phyloP scores from a whole-genome alignment of 495 filamentous ascomycete species.

The Trichoderma reesei region DNA sequence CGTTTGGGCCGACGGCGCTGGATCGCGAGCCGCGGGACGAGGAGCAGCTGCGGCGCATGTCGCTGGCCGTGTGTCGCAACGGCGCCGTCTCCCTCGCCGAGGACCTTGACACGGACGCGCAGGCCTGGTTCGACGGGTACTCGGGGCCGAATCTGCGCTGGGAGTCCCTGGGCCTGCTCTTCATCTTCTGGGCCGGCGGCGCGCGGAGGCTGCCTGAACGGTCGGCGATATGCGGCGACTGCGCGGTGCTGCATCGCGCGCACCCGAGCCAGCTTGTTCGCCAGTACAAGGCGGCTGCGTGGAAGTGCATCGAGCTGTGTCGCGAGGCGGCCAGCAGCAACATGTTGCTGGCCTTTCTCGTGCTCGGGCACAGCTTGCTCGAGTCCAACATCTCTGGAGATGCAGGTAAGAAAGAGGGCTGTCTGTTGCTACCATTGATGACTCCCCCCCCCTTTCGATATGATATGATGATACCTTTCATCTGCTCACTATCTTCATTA shows the following conservation, averaged over 20 bases:
- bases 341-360: conserved; percentile 36
- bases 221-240: conserved; percentile 9
- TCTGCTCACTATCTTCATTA: not conserved
- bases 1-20: conserved; percentile 12
- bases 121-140: conserved; percentile 28
- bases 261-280: conserved; percentile 14
- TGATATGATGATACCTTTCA: conserved; percentile 17
- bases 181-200: conserved; percentile 35
- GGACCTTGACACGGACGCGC: conserved; percentile 25
- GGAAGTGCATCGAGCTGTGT: conserved; percentile 36
- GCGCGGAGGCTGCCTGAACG: conserved; percentile 16
- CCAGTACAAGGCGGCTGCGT: conserved; percentile 28
- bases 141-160: conserved; percentile 46
- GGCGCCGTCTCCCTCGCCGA: conserved; percentile 17
- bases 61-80: conserved; percentile 19
- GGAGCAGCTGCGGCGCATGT: conserved; percentile 18
- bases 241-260: conserved; percentile 10
- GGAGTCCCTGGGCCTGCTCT: conserved; percentile 48
- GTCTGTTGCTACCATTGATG: too few relatives aligned
- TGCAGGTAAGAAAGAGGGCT: too few relatives aligned
- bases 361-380: conserved; percentile 36
- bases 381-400: conserved; percentile 42
- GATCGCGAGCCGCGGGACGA: not conserved
- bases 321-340: conserved; percentile 39
- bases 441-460: too few relatives aligned